Base-by-base conservation (phyloP, 352 stramenopile species). In the Globisporangium middletonii region DNA sequence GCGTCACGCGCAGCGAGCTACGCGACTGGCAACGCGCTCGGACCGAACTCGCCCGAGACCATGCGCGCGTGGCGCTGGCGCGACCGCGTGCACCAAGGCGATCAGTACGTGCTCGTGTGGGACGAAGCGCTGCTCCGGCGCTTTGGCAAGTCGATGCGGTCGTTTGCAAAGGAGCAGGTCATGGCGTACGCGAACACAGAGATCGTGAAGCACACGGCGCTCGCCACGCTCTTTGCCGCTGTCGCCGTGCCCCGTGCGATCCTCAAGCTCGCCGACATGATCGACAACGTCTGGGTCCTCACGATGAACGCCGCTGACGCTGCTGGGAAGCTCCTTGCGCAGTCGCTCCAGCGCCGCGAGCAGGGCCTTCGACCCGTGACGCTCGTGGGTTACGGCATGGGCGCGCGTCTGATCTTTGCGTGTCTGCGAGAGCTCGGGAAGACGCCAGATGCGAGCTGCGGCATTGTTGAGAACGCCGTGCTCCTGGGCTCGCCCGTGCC, bases 341-440 rank as follows among this genome's bases (percentile, higher is more conserved):
- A 74, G 44, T 74, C 72, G n/a, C 57, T 94, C 18, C 68, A 75
- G 1, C 70, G 75, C 23, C 77, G 77, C 19, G 80, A 94, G 49
- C 83, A 92, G 49, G 80, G 80, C 9, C 55, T 94, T 7, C 83
- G 86, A 27, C 91, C 91, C 0, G 89, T 97, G 33, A 97, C 86
- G 0, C 70, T 97, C 19, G 60, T 97, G 28, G 91, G 89, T 0
- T 96, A 96, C 48, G 86, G 83, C 16, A 94, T 97, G 75, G 91
- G 91, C 35, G 91, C 88, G 4, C 68, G 91, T 7, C 45, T 97
- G 12, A 92, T 97, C 44, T 95, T 96, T 42, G 79, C 86, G 23
- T 97, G 89, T 47, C 63, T 97, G 26, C 93, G 96, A 59, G 75
- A 92, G 53, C 66, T 97, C 41, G 77, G 83, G 4, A 82, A 89